A percentile compares a stretch with the other conserved stretches of the same genome.
These are phyloP conservation scores for Coccomyxa subellipsoidea DNA, from an alignment of 163 green algal species.

Conservation along the genomic window DNA sequence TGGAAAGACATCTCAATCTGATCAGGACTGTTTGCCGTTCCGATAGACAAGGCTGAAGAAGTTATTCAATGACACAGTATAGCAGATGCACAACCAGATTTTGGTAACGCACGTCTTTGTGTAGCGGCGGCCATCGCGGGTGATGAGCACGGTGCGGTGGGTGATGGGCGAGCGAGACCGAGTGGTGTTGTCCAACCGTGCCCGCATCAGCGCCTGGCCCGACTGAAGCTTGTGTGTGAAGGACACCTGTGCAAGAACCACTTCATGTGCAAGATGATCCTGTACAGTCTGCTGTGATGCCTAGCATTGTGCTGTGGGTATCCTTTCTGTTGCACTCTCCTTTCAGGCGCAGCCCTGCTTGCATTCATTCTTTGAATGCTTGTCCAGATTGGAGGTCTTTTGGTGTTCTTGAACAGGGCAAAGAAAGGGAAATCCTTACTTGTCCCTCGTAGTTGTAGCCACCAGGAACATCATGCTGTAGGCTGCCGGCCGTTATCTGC, in stretches of 20 bases:
- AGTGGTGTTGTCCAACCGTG: neutral
- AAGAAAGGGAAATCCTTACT: too few relatives aligned
- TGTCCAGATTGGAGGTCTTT: neutral
- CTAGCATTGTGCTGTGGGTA: too few relatives aligned
- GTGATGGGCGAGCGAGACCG: neutral
- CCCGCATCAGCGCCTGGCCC: neutral
- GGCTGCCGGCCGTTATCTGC: neutral
- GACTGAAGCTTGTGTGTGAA: conserved; percentile 2
- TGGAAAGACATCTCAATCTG: too few relatives aligned
- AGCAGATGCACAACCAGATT: too few relatives aligned
- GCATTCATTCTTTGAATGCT: neutral
- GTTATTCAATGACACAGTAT: too few relatives aligned
- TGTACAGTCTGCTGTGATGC: neutral
- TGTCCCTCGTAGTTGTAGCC: conserved; percentile 1
- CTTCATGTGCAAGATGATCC: neutral
- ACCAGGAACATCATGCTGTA: neutral
- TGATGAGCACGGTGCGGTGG: conserved; percentile 10
- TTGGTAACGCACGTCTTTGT: neutral
- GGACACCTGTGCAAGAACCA: neutral
- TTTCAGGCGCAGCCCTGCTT: too few relatives aligned
- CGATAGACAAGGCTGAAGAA: too few relatives aligned
- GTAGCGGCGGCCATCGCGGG: conserved; percentile 4
- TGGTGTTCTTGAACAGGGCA: neutral
- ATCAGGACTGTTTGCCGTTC: too few relatives aligned
- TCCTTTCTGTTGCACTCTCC: neutral